Conservation (phyloP, 2,329 filamentous ascomycete genomes). For the Colletotrichum tropicale region DNA sequence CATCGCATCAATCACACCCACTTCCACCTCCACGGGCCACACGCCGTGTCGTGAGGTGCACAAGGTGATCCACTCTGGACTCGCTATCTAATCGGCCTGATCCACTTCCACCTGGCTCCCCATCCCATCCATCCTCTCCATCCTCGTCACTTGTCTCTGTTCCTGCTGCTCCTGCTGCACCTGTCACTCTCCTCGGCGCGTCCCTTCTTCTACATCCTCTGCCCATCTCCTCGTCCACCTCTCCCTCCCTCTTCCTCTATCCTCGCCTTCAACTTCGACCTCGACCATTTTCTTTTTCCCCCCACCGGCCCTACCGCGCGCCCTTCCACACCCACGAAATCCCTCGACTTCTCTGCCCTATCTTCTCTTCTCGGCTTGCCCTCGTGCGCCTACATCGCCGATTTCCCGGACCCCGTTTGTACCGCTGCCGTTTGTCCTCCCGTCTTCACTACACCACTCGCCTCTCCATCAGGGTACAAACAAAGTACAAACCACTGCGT, state of each 20-base stretch:
- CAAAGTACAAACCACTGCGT: slow-evolving; percentile 2
- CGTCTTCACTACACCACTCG: neutral
- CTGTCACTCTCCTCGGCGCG: slow-evolving; percentile 16
- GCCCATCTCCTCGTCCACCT: slow-evolving; percentile 5
- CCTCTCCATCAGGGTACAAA: neutral
- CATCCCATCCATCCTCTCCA: neutral
- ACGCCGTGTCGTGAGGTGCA: neutral
- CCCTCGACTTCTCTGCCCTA: slow-evolving; percentile 11
- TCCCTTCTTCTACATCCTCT: slow-evolving; percentile 18
- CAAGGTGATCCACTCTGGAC: neutral
- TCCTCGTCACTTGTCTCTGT: slow-evolving; percentile 16
- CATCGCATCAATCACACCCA: neutral
- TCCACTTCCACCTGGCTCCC: neutral
- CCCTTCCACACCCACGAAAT: slow-evolving; percentile 4
- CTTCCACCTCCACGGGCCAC: neutral
- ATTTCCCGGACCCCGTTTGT: neutral
- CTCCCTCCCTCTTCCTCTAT: neutral
- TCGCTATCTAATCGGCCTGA: slow-evolving; percentile 17
- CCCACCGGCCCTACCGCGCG: neutral
- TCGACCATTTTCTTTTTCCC: neutral
- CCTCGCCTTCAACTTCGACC: neutral
- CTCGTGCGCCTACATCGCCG: neutral
- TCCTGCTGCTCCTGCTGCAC: neutral
- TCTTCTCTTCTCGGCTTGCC: neutral
- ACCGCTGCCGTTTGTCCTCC: slow-evolving; percentile 10